Conservation (phyloP, 2,329 filamentous ascomycete species). For the Thelonectria discophora region DNA sequence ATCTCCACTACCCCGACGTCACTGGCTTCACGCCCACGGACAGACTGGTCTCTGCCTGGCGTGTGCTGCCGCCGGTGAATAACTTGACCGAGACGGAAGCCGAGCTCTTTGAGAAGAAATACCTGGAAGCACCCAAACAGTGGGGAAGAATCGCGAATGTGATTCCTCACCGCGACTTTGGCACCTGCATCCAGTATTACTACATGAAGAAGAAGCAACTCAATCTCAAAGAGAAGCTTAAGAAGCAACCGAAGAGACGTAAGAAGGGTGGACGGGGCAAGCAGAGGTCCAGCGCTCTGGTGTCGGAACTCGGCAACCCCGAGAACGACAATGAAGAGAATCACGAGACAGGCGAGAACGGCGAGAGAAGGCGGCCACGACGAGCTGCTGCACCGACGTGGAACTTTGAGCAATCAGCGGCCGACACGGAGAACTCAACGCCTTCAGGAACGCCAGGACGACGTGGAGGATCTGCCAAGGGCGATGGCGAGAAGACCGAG, state of each 20-base stretch:
- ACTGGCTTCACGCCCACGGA: conserved; percentile 72
- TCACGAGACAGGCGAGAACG: conserved; percentile 66
- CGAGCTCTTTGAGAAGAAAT: conserved; percentile 75
- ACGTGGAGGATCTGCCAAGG: conserved; percentile 56
- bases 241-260: conserved; percentile 67
- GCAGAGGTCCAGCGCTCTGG: conserved; percentile 69
- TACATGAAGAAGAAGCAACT: conserved; percentile 80
- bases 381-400: conserved; percentile 77
- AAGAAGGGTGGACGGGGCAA: conserved; percentile 66
- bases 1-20: conserved; percentile 69
- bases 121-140: conserved; percentile 80
- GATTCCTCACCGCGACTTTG: conserved; percentile 74
- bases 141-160: conserved; percentile 80
- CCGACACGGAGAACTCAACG: conserved; percentile 68
- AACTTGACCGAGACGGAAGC: conserved; percentile 79
- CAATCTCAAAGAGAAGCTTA: conserved; percentile 80
- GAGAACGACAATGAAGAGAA: conserved; percentile 66
- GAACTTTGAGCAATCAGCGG: conserved; percentile 66
- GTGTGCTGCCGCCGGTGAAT: conserved; percentile 75
- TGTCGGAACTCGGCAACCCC: conserved; percentile 70
- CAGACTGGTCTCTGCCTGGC: conserved; percentile 73
- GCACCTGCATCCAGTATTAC: conserved; percentile 85
- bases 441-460: conserved; percentile 66
- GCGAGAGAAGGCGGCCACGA: conserved; percentile 68
- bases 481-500: conserved; percentile 58